Evolutionary conservation across 176 grass and related monocot species (phyloP).

Genomic region (Cymbopogon citratus): DNA sequence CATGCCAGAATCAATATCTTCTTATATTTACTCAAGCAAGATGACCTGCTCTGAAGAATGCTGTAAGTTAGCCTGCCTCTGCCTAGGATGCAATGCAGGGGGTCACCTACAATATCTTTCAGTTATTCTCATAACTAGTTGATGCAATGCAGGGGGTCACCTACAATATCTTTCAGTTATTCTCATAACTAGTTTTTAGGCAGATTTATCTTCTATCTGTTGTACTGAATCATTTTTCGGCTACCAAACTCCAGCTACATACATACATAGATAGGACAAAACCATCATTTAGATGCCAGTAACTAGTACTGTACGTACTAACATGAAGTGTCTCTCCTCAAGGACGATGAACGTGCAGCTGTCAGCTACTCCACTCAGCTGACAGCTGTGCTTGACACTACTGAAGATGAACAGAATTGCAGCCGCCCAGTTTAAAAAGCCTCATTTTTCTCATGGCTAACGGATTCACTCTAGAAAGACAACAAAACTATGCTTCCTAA

Average conservation of each 20-base stretch:
- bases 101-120: not conserved
- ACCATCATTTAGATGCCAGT: not conserved
- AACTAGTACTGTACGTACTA: not conserved
- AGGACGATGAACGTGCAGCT: not conserved
- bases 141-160: not conserved
- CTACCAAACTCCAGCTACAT: not conserved
- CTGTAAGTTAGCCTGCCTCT: not conserved
- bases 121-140: not conserved
- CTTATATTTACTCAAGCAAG: not conserved
- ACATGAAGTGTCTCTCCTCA: not conserved
- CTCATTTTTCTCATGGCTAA: not conserved
- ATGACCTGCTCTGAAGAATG: not conserved
- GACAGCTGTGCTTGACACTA: not conserved
- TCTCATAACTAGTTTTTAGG: not conserved
- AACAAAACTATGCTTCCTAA: not conserved
- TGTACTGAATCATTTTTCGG: not conserved
- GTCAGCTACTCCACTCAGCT: not conserved
- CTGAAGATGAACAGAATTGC: not conserved
- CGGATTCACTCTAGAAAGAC: not conserved
- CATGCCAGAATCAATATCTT: not conserved
- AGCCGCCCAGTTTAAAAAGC: slow-evolving; percentile 1
- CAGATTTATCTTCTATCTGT: not conserved
- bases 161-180: not conserved
- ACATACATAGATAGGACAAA: not conserved
- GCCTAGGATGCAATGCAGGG: too few relatives aligned